Conservation (phyloP, 1,284 basidiomycete genomes). For the Cronartium quercuum region DNA sequence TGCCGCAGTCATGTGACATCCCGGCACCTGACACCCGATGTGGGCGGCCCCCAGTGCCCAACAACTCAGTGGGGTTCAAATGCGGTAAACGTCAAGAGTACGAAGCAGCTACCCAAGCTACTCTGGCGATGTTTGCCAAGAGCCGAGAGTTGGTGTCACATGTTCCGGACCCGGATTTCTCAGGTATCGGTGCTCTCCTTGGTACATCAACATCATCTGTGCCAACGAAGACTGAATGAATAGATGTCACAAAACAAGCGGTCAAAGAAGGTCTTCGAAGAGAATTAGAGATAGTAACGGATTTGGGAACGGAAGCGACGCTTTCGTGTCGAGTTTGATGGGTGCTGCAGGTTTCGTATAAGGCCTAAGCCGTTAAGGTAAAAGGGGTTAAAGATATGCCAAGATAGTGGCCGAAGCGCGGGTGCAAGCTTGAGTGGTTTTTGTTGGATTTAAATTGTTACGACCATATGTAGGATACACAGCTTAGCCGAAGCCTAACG, state of each 20-base stretch:
- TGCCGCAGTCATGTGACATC: too few relatives aligned
- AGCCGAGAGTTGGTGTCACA: slow-evolving; percentile 10
- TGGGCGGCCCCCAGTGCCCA: too few relatives aligned
- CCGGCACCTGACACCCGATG: too few relatives aligned
- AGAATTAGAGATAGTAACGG: slow-evolving; percentile 38
- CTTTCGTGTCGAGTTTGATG: slow-evolving; percentile 16
- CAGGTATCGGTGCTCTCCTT: neutral
- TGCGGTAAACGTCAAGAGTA: slow-evolving; percentile 16
- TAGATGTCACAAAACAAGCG: neutral
- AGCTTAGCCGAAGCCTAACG: too few relatives aligned
- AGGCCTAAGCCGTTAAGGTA: too few relatives aligned
- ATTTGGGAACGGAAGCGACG: slow-evolving; percentile 33
- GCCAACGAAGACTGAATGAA: neutral
- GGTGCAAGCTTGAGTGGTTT: too few relatives aligned
- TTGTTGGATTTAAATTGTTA: too few relatives aligned
- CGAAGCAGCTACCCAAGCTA: slow-evolving; percentile 33
- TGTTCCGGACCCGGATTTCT: neutral
- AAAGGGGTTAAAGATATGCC: too few relatives aligned
- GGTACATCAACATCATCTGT: neutral
- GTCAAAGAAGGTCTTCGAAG: slow-evolving; percentile 12
- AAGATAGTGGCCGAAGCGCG: too few relatives aligned
- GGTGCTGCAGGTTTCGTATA: too few relatives aligned
- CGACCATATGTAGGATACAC: too few relatives aligned
- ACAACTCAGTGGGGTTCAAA: slow-evolving; percentile 35
- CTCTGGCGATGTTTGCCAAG: slow-evolving; percentile 13